Evolutionary conservation across 2,329 filamentous ascomycete species (phyloP).

Genomic region (Ophiostoma sp.): DNA sequence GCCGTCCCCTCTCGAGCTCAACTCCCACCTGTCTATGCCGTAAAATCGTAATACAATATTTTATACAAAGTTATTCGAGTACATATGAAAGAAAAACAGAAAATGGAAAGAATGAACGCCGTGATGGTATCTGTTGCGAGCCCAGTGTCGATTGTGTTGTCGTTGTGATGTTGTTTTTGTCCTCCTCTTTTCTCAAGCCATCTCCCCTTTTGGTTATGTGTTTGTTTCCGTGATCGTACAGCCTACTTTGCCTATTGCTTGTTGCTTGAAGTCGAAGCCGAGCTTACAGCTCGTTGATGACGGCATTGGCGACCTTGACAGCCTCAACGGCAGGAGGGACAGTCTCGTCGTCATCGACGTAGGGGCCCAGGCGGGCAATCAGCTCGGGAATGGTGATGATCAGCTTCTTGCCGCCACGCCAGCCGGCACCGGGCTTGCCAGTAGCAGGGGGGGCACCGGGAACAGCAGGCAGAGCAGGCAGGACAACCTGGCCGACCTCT

Average conservation of each 20-base stretch:
- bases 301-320: neutral
- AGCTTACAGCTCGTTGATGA: constrained; percentile 13
- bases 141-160: neutral
- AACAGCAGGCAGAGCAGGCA: constrained; percentile 65
- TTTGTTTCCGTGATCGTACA: neutral
- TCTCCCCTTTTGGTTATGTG: neutral
- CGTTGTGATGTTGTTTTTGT: neutral
- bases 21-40: neutral
- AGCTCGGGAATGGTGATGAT: constrained; percentile 22
- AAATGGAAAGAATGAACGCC: neutral
- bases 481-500: constrained; percentile 63
- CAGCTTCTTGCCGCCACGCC: constrained; percentile 5
- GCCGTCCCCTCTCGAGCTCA: neutral
- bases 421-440: constrained; percentile 16
- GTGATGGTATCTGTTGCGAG: neutral
- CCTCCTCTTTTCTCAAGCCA: neutral
- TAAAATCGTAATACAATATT: neutral
- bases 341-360: constrained; percentile 22
- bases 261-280: neutral
- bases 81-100: neutral
- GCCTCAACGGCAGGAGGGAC: neutral
- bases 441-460: constrained; percentile 30
- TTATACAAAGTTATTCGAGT: neutral
- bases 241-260: neutral
- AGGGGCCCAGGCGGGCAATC: constrained; percentile 22